Evolutionary conservation across 495 filamentous ascomycete genomes (phyloP).

Genomic region (Amniculicola lignicola): DNA sequence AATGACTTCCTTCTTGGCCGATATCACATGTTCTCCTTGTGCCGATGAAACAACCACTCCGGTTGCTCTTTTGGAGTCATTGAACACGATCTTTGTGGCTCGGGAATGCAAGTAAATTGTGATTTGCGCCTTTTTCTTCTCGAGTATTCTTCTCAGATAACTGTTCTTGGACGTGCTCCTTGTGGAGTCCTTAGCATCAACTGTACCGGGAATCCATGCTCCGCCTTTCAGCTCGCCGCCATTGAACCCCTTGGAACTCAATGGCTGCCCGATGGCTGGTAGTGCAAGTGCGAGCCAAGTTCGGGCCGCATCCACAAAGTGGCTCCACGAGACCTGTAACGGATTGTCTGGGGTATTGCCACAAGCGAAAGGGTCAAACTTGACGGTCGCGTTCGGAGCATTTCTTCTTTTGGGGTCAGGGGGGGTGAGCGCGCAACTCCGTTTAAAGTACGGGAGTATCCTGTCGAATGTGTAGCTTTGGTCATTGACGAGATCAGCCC

Average conservation of each 20-base stretch:
- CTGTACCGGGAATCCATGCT: not conserved
- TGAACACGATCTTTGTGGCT: constrained; percentile 48
- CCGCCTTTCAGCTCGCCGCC: constrained; percentile 39
- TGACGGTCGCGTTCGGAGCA: constrained; percentile 45
- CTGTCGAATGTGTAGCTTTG: constrained; percentile 52
- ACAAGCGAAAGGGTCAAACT: constrained; percentile 41
- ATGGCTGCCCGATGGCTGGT: not conserved
- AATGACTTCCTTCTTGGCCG: constrained; percentile 55
- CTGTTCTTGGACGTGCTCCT: constrained; percentile 4
- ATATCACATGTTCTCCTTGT: constrained; percentile 42
- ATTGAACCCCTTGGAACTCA: constrained; percentile 32
- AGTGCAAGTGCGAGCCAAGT: constrained; percentile 11
- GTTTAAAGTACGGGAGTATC: constrained; percentile 55
- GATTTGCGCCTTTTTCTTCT: not conserved
- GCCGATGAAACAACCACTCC: constrained; percentile 48
- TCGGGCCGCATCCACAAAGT: constrained; percentile 11
- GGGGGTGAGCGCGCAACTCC: constrained; percentile 51
- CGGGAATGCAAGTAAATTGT: constrained; percentile 43
- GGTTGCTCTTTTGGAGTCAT: constrained; percentile 45
- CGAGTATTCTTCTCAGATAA: not conserved
- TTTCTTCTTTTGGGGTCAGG: constrained; percentile 43
- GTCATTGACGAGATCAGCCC: constrained; percentile 58
- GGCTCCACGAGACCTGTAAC: constrained; percentile 22
- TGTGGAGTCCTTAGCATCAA: constrained; percentile 6
- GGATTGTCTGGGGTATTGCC: constrained; percentile 2